Base-by-base conservation (phyloP, 2,329 filamentous ascomycete species). In the Beauveria varroae region DNA sequence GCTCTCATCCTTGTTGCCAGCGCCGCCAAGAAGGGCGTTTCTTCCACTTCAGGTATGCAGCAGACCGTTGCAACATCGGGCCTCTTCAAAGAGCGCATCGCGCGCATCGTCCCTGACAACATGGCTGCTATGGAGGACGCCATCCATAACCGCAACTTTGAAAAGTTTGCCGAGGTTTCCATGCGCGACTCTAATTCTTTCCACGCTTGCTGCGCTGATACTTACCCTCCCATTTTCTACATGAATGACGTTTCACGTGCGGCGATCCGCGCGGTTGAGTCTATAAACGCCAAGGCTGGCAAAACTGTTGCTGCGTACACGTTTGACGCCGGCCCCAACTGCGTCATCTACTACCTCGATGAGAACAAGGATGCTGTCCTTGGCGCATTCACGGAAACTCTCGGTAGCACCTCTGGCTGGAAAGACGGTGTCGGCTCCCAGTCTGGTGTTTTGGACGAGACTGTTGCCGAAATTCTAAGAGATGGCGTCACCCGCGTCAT, bases 161-260 rank as follows among this genome's bases (percentile, higher is more conserved):
- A 86, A 68, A 79, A 83, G 22, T 99, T 99, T 71, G 95, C 89
- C 26, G 86, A 90, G 72, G 83, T 97, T 64, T 96, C 95, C 18
- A 99, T 97, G 93, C 88, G 87, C 74, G 95, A 99, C 73, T 96
- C 90, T 72, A 99, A 99, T 79, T 91, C 87, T 63, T 99, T 99
- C 86, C 95, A 99, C 75, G 91, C 95, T 43, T 91, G 88, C 62
- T 98, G 95, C 74, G 80, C 96, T 68, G 95, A 99, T 73, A 98
- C 95, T 1, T 92, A 91, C 77, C 95, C 96, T 50, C 95, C 96
- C 20, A 99, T 99, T 72, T 97, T 96, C 77, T 99, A 99, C 81
- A 87, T 99, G 82, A 99, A 97, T 76, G 95, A 99, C 72, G 87
- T 93, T 18, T 93, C 89, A 22, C 82, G 89, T 43, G 91, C 93